Base-by-base conservation (phyloP, 495 filamentous ascomycete genomes). In the Aspergillus heteromorphus region DNA sequence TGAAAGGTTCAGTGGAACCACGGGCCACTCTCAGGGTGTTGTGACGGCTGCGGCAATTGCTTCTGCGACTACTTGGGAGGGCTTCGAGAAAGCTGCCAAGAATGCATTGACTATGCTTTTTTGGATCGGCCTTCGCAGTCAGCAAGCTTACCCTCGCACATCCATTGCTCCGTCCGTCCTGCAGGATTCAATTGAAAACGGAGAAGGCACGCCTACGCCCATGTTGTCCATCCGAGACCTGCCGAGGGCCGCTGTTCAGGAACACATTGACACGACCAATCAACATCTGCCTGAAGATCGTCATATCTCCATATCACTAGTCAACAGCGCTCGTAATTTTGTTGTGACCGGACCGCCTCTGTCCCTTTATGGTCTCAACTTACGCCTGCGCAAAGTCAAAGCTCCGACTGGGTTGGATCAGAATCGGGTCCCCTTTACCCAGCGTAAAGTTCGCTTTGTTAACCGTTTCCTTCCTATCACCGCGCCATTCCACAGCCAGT, bases 51-150 rank as follows among this genome's bases (percentile, higher is more conserved):
- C 92, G n/a, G 89, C 85, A 25, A 93, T 95, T 48, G 87, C 95
- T 4, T 86, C 91, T 2, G 86, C 90, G 8, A 84, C 87, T 57
- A 85, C 82, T 41, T 97, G 95, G 95, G 88, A 95, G 55, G 87
- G 87, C 1, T 97, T 95, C 62, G 81, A 88, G 34, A 82, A 87
- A 61, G 80, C 86, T 29, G 79, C 90, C 30, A 86, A 79, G 48
- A 80, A 87, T 63, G 87, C 92, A 1, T 74, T 99, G 52, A 95
- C 86, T 6, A 87, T 95, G 54, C 87, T 99, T n/a, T 99, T 99
- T 77, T 99, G 93, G 95, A 97, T 99, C 59, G 95, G 95, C 58
- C 83, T 92, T n/a, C 88, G 95, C 59, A 96, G 92, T 68, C 95
- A 99, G 66, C 95, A 99, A 67, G 91, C 91, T 1, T 99, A 96